Evolutionary conservation across 2,329 filamentous ascomycete genomes (phyloP).

Genomic region (Colletotrichum sp.): DNA sequence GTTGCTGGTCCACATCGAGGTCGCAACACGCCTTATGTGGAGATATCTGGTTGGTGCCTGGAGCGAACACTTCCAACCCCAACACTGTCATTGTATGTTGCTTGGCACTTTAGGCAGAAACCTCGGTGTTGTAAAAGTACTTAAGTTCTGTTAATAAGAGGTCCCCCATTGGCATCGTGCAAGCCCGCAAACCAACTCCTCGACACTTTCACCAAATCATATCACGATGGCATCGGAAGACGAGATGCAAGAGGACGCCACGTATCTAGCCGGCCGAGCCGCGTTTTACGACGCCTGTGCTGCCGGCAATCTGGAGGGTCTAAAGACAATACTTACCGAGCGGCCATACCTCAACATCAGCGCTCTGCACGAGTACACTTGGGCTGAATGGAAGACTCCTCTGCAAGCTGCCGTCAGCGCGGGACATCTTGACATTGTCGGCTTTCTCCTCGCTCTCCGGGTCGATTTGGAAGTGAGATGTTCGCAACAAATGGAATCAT

Average conservation of each 20-base stretch:
- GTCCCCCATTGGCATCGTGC: fast-evolving
- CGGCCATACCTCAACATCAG: background rate
- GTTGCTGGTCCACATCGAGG: background rate
- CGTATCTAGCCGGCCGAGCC: background rate
- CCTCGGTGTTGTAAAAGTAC: background rate
- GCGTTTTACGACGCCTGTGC: background rate
- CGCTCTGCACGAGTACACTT: background rate
- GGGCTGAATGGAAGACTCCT: background rate
- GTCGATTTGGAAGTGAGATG: background rate
- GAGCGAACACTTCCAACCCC: fast-evolving
- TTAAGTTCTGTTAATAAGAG: background rate
- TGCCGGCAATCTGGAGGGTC: background rate
- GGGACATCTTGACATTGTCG: background rate
- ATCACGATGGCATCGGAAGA: background rate
- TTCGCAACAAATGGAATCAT: background rate
- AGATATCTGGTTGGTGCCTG: background rate
- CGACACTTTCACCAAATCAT: background rate
- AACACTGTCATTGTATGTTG: fast-evolving
- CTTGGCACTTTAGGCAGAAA: background rate
- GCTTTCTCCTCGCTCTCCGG: background rate
- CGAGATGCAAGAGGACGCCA: background rate
- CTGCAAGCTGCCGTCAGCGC: background rate
- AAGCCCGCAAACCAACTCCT: background rate
- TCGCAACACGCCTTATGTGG: background rate
- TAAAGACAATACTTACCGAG: background rate